A percentile compares a stretch with the other conserved stretches of the same genome.
Evolutionary conservation across 352 stramenopile species (phyloP).

Genomic region (Phytophthora litchii): DNA sequence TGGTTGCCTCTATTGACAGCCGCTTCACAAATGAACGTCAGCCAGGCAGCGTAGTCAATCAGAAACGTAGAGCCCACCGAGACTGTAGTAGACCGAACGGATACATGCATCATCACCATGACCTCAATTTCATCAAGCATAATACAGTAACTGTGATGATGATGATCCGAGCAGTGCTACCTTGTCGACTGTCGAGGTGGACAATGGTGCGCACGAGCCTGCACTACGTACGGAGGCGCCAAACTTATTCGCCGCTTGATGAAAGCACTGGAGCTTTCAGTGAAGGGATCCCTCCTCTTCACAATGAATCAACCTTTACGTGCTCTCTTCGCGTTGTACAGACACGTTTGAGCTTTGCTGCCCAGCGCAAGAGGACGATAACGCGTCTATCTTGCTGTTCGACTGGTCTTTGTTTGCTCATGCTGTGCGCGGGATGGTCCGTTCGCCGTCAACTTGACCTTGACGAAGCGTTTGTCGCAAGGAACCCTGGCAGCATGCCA

Average conservation of each 20-base stretch:
- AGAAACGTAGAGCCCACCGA: conserved; percentile 3
- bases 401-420: conserved; percentile 15
- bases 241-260: background rate
- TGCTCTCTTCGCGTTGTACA: conserved; percentile 20
- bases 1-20: too few species aligned
- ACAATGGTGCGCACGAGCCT: background rate
- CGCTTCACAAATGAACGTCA: background rate
- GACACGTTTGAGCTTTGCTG: conserved; percentile 1
- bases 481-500: conserved; percentile 6
- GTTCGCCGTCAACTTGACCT: conserved; percentile 16
- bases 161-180: too few species aligned
- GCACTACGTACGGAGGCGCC: conserved; percentile 8
- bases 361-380: conserved; percentile 20
- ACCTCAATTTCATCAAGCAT: too few species aligned
- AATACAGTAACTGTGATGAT: too few species aligned
- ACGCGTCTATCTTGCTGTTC: conserved; percentile 23
- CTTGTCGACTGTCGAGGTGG: too few species aligned
- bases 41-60: too few species aligned
- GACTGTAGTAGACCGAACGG: conserved; percentile 1
- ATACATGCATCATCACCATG: conserved; percentile 2
- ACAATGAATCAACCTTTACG: conserved; percentile 10
- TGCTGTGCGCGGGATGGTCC: conserved; percentile 16
- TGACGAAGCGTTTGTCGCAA: conserved; percentile 6
- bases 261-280: background rate
- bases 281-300: conserved; percentile 9